Evolutionary conservation across 2,329 filamentous ascomycete species (phyloP).

Genomic region (Aspergillus ruber): DNA sequence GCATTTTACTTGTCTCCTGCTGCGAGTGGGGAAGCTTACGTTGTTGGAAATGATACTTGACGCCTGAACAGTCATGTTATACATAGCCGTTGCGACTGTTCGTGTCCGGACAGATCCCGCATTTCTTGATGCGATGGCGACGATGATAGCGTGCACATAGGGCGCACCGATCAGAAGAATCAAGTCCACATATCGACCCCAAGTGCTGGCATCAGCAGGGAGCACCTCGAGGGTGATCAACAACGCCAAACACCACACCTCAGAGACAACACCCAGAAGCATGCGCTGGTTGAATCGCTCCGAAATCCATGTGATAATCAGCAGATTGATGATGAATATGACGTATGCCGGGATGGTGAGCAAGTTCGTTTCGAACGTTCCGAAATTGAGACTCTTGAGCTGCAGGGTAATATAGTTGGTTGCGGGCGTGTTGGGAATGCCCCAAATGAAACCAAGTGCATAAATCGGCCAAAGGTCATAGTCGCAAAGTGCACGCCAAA

Average conservation of each 20-base stretch:
- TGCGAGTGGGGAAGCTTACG: slow-evolving; percentile 20
- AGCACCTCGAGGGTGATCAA: slow-evolving; percentile 48
- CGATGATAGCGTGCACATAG: slow-evolving; percentile 53
- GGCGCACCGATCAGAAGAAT: slow-evolving; percentile 51
- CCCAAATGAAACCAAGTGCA: slow-evolving; percentile 42
- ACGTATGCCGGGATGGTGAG: slow-evolving; percentile 55
- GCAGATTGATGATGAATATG: slow-evolving; percentile 53
- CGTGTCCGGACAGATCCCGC: slow-evolving; percentile 38
- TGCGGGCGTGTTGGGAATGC: slow-evolving; percentile 33
- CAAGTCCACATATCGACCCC: slow-evolving; percentile 48
- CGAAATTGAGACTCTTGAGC: slow-evolving; percentile 50
- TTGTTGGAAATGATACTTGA: slow-evolving; percentile 36
- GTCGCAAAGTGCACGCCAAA: slow-evolving; percentile 47
- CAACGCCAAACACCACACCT: slow-evolving; percentile 49
- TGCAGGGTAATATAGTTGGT: slow-evolving; percentile 35
- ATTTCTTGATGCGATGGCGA: slow-evolving; percentile 40
- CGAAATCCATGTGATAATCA: slow-evolving; percentile 49
- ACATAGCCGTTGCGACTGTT: slow-evolving; percentile 40
- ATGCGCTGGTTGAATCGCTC: slow-evolving; percentile 52
- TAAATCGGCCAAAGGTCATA: slow-evolving; percentile 56
- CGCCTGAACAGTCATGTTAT: slow-evolving; percentile 42
- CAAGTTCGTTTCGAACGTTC: slow-evolving; percentile 56
- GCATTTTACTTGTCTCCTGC: not conserved
- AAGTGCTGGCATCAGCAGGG: slow-evolving; percentile 43
- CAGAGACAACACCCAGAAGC: slow-evolving; percentile 47